A percentile compares a stretch with the other conserved stretches of the same genome.
Evolutionary conservation across 2,329 filamentous ascomycete species (phyloP).

Genomic region (Parafenestella ontariensis): DNA sequence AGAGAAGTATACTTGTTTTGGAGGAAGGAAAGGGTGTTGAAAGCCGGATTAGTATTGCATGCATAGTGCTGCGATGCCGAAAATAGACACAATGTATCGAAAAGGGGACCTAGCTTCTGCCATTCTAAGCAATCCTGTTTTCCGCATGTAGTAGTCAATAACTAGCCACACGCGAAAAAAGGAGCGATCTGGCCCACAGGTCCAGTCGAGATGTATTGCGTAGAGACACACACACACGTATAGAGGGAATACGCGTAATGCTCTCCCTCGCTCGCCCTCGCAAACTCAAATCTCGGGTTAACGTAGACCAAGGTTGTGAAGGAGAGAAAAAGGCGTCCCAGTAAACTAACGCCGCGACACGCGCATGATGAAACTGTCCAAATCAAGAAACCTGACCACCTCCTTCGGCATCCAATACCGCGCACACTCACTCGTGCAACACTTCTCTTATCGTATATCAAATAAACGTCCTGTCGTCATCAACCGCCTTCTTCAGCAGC

Average conservation of each 20-base stretch:
- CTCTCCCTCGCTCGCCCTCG: too few relatives aligned
- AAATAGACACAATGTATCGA: slow-evolving; percentile 6
- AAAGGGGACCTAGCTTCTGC: neutral
- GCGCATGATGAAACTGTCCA: neutral
- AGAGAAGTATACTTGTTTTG: neutral
- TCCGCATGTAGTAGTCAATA: neutral
- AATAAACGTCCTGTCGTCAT: slow-evolving; percentile 5
- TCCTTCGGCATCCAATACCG: neutral
- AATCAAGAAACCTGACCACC: neutral
- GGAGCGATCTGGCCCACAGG: neutral
- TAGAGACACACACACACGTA: neutral
- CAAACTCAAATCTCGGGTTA: neutral
- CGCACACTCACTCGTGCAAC: neutral
- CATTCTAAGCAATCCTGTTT: neutral
- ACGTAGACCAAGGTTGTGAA: neutral
- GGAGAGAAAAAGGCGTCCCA: neutral
- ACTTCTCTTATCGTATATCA: neutral
- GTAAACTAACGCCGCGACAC: neutral
- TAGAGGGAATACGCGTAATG: neutral
- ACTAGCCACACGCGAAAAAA: neutral
- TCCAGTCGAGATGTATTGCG: neutral
- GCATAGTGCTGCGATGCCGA: slow-evolving; percentile 1
- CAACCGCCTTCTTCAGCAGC: neutral
- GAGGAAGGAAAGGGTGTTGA: neutral
- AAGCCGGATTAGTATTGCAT: neutral